A percentile compares a stretch with the other conserved stretches of the same genome.
Evolutionary conservation across 805 yeast genomes (phyloP).

Genomic region (Sugiyamaella floridensis): DNA sequence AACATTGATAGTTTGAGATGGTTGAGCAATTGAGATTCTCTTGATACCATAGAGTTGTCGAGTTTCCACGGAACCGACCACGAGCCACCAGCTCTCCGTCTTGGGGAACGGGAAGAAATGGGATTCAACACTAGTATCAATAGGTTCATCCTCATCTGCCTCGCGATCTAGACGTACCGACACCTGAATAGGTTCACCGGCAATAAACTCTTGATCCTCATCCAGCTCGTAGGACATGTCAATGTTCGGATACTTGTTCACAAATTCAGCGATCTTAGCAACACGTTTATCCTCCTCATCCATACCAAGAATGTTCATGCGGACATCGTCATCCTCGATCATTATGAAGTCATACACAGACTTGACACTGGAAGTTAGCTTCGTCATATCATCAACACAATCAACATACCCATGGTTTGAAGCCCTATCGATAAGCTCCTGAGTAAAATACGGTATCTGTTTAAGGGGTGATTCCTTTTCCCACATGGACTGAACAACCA

Average conservation of each 20-base stretch:
- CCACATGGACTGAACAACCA: slow-evolving; percentile 85
- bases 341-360: slow-evolving; percentile 74
- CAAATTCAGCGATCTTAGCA: slow-evolving; percentile 72
- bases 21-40: slow-evolving; percentile 49
- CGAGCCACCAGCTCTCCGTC: slow-evolving; percentile 73
- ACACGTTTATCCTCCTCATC: slow-evolving; percentile 38
- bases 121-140: slow-evolving; percentile 51
- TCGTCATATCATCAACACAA: neutral
- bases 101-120: slow-evolving; percentile 55
- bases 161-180: slow-evolving; percentile 33
- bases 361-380: slow-evolving; percentile 39
- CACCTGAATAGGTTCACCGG: slow-evolving; percentile 45
- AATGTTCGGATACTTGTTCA: slow-evolving; percentile 81
- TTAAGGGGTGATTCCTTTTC: slow-evolving; percentile 66
- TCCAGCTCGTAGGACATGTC: slow-evolving; percentile 51
- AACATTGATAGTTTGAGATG: slow-evolving; percentile 46
- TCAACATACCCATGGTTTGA: slow-evolving; percentile 27
- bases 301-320: slow-evolving; percentile 55
- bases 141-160: slow-evolving; percentile 67
- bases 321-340: slow-evolving; percentile 57
- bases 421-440: slow-evolving; percentile 48
- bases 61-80: slow-evolving; percentile 59
- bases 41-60: slow-evolving; percentile 68
- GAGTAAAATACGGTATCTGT: slow-evolving; percentile 69
- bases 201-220: slow-evolving; percentile 33